Evolutionary conservation across 2,329 filamentous ascomycete species (phyloP).

Genomic region (Epichloe typhina): DNA sequence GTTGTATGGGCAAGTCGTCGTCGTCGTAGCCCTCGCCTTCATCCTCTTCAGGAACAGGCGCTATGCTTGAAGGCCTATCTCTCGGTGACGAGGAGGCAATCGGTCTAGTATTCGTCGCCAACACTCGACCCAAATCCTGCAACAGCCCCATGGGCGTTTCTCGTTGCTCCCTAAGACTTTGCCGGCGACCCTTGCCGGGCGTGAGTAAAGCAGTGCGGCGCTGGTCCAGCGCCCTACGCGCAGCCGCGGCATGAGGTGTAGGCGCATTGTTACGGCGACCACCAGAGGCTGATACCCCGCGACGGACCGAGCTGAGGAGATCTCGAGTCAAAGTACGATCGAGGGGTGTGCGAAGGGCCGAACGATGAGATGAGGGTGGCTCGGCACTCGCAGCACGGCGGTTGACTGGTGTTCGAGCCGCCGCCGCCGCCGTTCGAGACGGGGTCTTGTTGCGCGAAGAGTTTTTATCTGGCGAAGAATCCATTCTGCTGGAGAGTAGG

Average conservation of each 20-base stretch:
- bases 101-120: slow-evolving; percentile 35
- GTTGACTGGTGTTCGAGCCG: slow-evolving; percentile 13
- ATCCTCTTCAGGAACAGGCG: slow-evolving; percentile 19
- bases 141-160: slow-evolving; percentile 42
- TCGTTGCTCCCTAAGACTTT: slow-evolving; percentile 41
- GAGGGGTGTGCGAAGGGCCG: slow-evolving; percentile 29
- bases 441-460: slow-evolving; percentile 3
- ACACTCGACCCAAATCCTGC: slow-evolving; percentile 37
- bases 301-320: slow-evolving; percentile 24
- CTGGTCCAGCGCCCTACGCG: slow-evolving; percentile 43
- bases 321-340: slow-evolving; percentile 22
- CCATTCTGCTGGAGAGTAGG: background rate
- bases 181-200: slow-evolving; percentile 43
- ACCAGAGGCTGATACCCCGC: slow-evolving; percentile 33
- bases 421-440: slow-evolving; percentile 8
- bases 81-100: slow-evolving; percentile 32
- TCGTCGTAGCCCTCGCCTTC: slow-evolving; percentile 19
- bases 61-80: slow-evolving; percentile 16
- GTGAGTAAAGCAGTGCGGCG: slow-evolving; percentile 47
- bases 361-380: slow-evolving; percentile 25
- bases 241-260: slow-evolving; percentile 50
- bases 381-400: slow-evolving; percentile 19
- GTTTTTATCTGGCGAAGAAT: slow-evolving; percentile 1
- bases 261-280: slow-evolving; percentile 28
- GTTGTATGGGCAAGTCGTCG: slow-evolving; percentile 29